phyloP scores from a whole-genome alignment of 2,329 filamentous ascomycete species.

The Achaetomium macrosporum region DNA sequence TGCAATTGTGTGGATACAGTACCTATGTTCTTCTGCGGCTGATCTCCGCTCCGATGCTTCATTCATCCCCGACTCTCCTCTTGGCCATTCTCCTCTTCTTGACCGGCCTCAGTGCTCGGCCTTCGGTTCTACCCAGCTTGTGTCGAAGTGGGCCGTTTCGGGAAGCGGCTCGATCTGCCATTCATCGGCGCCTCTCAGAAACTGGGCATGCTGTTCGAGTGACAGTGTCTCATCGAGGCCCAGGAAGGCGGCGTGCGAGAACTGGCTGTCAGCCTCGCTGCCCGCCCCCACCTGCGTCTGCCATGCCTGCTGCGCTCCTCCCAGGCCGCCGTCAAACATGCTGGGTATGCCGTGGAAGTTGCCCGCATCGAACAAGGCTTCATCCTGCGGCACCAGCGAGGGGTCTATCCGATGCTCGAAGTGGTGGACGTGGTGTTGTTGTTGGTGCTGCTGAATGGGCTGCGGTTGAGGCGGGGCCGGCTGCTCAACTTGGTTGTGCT shows the following conservation, averaged over 20 bases:
- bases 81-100: neutral
- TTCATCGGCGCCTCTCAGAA: slow-evolving; percentile 21
- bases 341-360: slow-evolving; percentile 11
- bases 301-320: slow-evolving; percentile 16
- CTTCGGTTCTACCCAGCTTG: slow-evolving; percentile 22
- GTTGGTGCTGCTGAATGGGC: slow-evolving; percentile 11
- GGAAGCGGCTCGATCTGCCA: slow-evolving; percentile 27
- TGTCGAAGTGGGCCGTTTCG: slow-evolving; percentile 24
- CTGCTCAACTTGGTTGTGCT: slow-evolving; percentile 1
- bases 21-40: neutral
- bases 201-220: slow-evolving; percentile 21
- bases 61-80: neutral
- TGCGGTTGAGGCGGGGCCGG: slow-evolving; percentile 8
- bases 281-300: slow-evolving; percentile 8
- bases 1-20: neutral
- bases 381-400: slow-evolving; percentile 23
- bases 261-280: slow-evolving; percentile 21
- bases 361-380: slow-evolving; percentile 20
- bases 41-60: neutral
- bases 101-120: slow-evolving; percentile 5
- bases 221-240: slow-evolving; percentile 27
- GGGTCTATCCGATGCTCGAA: slow-evolving; percentile 29
- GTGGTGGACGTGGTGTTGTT: slow-evolving; percentile 13
- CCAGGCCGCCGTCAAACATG: slow-evolving; percentile 11
- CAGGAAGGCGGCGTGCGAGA: slow-evolving; percentile 19